Conservation (phyloP, 768 basidiomycete species). For the Mycena rebaudengoi region DNA sequence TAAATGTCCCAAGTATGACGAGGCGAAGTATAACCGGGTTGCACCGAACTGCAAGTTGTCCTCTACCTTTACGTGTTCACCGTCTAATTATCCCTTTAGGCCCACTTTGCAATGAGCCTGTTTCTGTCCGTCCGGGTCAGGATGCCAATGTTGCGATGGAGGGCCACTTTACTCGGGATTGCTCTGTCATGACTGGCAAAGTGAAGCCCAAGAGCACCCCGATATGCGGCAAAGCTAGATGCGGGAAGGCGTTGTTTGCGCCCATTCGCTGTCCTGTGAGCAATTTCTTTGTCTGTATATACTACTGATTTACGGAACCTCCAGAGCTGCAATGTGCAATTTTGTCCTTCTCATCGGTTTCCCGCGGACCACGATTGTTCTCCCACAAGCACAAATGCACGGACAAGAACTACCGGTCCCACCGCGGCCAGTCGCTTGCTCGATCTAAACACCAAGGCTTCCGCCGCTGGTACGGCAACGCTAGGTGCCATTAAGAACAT, state of each 20-base stretch:
- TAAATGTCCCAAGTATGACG: constrained; percentile 74
- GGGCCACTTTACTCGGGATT: constrained; percentile 70
- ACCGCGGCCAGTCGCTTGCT: constrained; percentile 49
- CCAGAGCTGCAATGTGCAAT: constrained; percentile 76
- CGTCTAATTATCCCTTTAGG: no score
- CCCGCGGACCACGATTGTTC: constrained; percentile 74
- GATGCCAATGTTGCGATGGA: constrained; percentile 89
- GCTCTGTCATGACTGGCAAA: constrained; percentile 74
- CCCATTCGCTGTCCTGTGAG: constrained; percentile 81
- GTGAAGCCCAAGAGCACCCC: constrained; percentile 58
- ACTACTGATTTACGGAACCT: background rate
- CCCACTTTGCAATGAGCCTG: constrained; percentile 79
- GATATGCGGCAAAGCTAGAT: constrained; percentile 66
- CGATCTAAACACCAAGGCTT: constrained; percentile 47
- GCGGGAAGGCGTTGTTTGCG: constrained; percentile 77
- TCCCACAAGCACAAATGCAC: constrained; percentile 28
- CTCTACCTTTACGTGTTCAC: no score
- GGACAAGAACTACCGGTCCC: constrained; percentile 35
- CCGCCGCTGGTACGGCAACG: constrained; percentile 41
- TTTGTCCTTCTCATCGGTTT: constrained; percentile 83
- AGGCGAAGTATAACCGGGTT: constrained; percentile 73
- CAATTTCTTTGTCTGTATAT: constrained; percentile 23
- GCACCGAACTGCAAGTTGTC: constrained; percentile 86
- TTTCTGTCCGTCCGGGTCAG: constrained; percentile 78
- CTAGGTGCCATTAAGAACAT: constrained; percentile 45